Evolutionary conservation across 495 filamentous ascomycete species (phyloP).

Genomic region (Xylaria telfairii): DNA sequence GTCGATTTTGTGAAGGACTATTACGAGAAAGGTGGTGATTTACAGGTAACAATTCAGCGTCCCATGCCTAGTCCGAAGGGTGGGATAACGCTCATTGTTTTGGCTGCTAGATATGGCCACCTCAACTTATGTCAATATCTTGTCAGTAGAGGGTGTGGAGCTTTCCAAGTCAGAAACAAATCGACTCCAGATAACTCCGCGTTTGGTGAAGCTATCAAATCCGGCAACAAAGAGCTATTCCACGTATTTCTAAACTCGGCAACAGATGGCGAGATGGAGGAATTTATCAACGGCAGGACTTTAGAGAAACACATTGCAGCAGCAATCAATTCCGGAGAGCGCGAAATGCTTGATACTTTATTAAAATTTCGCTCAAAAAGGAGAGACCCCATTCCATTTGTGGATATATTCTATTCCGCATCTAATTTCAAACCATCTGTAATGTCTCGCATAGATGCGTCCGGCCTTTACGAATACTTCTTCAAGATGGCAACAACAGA

Average conservation of each 20-base stretch:
- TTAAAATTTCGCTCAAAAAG: neutral
- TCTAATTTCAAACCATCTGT: neutral
- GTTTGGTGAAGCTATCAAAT: neutral
- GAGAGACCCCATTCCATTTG: neutral
- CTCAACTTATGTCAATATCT: neutral
- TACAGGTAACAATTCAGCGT: neutral
- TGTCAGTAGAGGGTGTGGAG: neutral
- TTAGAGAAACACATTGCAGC: neutral
- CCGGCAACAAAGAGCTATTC: neutral
- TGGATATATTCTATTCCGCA: neutral
- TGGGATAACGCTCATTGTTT: neutral
- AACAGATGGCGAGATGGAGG: neutral
- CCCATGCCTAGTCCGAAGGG: too few species aligned
- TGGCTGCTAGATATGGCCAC: neutral
- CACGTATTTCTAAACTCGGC: neutral
- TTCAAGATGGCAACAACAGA: neutral
- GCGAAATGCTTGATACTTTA: neutral
- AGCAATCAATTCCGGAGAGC: neutral
- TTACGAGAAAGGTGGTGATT: neutral
- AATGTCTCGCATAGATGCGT: neutral
- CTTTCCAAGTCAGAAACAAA: neutral
- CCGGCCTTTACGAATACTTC: neutral
- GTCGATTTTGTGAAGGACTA: neutral
- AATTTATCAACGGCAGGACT: neutral
- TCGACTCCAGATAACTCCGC: neutral